A percentile compares a stretch with the other conserved stretches of the same genome.
Conservation (phyloP, 495 filamentous ascomycete species). For the Darksidea phi region DNA sequence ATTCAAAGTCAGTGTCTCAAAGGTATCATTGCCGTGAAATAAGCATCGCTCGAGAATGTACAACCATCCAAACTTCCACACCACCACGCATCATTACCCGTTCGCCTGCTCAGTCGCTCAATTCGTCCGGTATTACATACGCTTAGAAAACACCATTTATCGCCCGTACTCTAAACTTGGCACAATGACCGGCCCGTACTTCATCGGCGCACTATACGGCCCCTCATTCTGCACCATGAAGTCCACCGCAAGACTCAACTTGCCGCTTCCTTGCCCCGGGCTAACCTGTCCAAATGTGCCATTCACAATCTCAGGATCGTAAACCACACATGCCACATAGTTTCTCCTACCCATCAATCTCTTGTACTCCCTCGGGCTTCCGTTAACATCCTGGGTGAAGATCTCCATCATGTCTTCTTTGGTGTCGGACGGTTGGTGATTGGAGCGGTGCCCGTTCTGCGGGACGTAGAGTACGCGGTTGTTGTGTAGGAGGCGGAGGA, state of each 20-base stretch:
- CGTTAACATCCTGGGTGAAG: constrained; percentile 86
- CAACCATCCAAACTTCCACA: no score
- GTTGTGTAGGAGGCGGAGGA: constrained; percentile 88
- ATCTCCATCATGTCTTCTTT: constrained; percentile 99
- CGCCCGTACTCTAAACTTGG: constrained; percentile 84
- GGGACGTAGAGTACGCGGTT: constrained; percentile 89
- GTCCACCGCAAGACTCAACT: constrained; percentile 86
- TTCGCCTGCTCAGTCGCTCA: no score
- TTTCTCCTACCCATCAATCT: constrained; percentile 90
- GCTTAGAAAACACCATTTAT: constrained; percentile 24
- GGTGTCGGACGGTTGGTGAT: constrained; percentile 69
- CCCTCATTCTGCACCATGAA: constrained; percentile 97
- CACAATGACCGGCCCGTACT: constrained; percentile 96
- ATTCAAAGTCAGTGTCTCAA: no score
- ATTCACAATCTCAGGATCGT: constrained; percentile 76
- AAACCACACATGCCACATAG: constrained; percentile 91
- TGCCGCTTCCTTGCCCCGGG: constrained; percentile 53
- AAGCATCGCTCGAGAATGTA: no score
- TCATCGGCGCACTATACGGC: constrained; percentile 72
- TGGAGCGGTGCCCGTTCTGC: constrained; percentile 80
- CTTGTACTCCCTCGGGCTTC: constrained; percentile 73
- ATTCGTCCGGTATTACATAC: no score
- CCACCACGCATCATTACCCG: no score
- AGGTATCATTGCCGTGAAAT: no score
- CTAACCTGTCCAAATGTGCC: constrained; percentile 51